Conservation (phyloP, 73 alveolate genomes). For the Stentor roeselii region DNA sequence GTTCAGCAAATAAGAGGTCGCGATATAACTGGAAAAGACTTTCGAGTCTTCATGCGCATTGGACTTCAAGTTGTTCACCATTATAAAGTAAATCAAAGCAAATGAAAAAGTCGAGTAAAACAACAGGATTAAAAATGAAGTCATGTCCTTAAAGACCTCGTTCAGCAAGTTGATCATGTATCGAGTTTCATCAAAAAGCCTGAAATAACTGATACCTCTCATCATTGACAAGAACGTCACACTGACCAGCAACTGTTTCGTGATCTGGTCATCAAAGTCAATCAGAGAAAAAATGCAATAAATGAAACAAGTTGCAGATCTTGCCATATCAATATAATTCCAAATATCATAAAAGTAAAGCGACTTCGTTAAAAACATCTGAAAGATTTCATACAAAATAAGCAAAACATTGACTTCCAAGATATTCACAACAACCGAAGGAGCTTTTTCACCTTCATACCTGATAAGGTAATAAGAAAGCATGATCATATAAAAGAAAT, state of each 20-base stretch:
- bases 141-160: slow-evolving; percentile 20
- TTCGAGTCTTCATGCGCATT: too few relatives aligned
- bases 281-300: not conserved
- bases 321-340: not conserved
- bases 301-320: not conserved
- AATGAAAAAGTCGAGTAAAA: not conserved
- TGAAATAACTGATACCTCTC: slow-evolving; percentile 14
- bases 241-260: not conserved
- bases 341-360: not conserved
- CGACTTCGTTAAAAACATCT: not conserved
- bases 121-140: slow-evolving; percentile 1
- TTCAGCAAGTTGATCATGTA: not conserved
- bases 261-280: not conserved
- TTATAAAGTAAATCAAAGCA: slow-evolving; percentile 21
- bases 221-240: not conserved
- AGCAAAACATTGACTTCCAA: not conserved
- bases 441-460: not conserved
- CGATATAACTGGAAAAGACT: too few relatives aligned
- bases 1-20: too few relatives aligned
- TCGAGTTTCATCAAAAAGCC: slow-evolving; percentile 2
- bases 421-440: not conserved
- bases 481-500: not conserved
- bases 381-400: not conserved
- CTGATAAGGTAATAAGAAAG: not conserved
- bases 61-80: too few relatives aligned